Base-by-base conservation (phyloP, 2,329 filamentous ascomycete genomes). In the Zymoseptoria tritici region DNA sequence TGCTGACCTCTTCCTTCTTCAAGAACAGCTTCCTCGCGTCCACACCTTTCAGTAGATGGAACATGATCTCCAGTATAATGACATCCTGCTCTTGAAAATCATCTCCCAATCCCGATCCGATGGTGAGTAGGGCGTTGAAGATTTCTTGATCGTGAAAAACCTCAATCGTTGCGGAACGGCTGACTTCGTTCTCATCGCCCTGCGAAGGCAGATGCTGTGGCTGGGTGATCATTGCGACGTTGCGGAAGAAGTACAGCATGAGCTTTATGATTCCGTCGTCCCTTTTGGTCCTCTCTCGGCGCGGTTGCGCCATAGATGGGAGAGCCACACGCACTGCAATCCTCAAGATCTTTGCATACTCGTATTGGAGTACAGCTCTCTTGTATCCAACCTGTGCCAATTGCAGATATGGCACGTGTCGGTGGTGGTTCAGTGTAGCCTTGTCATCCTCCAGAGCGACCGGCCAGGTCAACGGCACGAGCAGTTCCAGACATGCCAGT, bases 221-320 rank as follows among this genome's bases (percentile, higher is more conserved):
- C 4, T 90, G 87, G 8, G 86, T 81, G 56, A 99, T 95, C 79
- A 93, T 87, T 57, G 88, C 87, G 26, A 97, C 82, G 68, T 99
- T 99, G 31, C 93, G 85, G 54, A 97, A 79, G 66, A 97, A 88
- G 74, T 94, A 95, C 8, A 99, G 79, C 54, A 95, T 82, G 36
- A 99, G 83, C 72, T 91, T 94, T 72, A 99, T 91, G 67, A 97
- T 92, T 54, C 90, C 91, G 69, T 96, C 90, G 68, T 99, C 93
- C 68, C 92, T 83, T 21, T 84, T 78, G 31, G 84, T 86, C 58
- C 94, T 81, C 69, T 97, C 91, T 24, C 85, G 84, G 63, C 88
- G 84, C 0, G 89, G 81, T 24, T 89, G 76, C 2, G 91, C 90
- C 84, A 99, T 93, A 20, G 91, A 87, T 0, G 94, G 92, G 20